Evolutionary conservation across 129 eudicot species (phyloP).

Genomic region (Artemisia tridentata): DNA sequence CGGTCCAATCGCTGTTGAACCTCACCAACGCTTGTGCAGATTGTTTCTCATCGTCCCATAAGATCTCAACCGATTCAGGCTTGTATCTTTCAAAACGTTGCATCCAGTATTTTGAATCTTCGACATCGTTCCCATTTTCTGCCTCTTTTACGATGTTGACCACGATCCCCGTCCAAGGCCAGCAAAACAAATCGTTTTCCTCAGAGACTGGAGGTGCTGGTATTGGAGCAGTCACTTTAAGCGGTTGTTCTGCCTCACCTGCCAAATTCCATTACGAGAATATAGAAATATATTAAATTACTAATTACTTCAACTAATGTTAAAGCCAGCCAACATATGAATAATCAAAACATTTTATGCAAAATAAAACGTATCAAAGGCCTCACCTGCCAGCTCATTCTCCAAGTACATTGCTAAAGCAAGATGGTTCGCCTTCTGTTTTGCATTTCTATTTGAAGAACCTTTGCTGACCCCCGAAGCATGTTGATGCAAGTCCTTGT

Average conservation of each 20-base stretch:
- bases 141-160: conserved; percentile 50
- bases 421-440: conserved; percentile 83
- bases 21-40: conserved; percentile 50
- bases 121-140: conserved; percentile 27
- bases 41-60: conserved; percentile 41
- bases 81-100: conserved; percentile 52
- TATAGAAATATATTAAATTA: too few species aligned
- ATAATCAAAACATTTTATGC: too few species aligned
- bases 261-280: conserved; percentile 18
- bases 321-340: too few species aligned
- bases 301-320: too few species aligned
- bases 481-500: conserved; percentile 83
- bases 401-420: conserved; percentile 69
- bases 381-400: conserved; percentile 53
- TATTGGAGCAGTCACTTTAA: conserved; percentile 25
- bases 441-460: conserved; percentile 74
- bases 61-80: conserved; percentile 54
- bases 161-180: conserved; percentile 89
- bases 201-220: conserved; percentile 40
- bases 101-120: conserved; percentile 49
- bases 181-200: conserved; percentile 48
- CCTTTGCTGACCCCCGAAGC: conserved; percentile 84
- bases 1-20: conserved; percentile 73
- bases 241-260: conserved; percentile 43
- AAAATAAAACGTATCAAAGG: neutral